Base-by-base conservation (phyloP, 805 yeast genomes). In the Candida patagonica region DNA sequence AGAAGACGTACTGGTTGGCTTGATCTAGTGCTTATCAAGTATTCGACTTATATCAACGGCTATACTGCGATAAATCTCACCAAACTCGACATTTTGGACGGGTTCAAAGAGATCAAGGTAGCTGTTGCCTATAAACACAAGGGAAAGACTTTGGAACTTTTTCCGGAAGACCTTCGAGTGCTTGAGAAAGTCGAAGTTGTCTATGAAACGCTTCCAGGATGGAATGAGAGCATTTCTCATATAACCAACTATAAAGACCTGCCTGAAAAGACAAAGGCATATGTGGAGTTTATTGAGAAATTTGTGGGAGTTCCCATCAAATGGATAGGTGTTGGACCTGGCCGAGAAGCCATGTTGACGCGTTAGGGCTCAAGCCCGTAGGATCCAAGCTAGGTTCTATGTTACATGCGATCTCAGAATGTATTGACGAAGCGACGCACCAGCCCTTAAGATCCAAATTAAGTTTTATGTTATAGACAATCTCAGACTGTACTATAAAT, bases 1-100 rank as follows among this genome's bases (percentile, higher is more conserved):
- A 87, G 88, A 74, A 83, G 98, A 71, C 80, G 98, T 67, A 92
- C 98, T 64, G 98, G 98, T 42, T 92, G 98, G 98, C 77, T 92
- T 59, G 98, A 92, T 65, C 70, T 92, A 54, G 97, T 92, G 19
- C 96, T 92, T 21, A 69, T 92, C 63, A 84, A 82, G 62, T 89
- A 92, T 67, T 86, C 96, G 27, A 77, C 87, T 42, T 64, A 79
- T 59, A 85, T 92, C 62, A 92, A 92, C 59, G 98, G 98, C 42
- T 92, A 89, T 74, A 92, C 98, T 35, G 73, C 82, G 35, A 53
- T 92, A 60, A 92, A 92, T 72, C 80, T 92, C 60, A 92, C 98
- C 53, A 92, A 92, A 65, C 75, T 92, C 57, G 98, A 92, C 57
- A 96, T 92, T 32, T 74, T 92, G 54, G 98, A 92, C 64, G 69